Conservation (phyloP, 1,284 basidiomycete genomes). For the Apiotrichum siamense region DNA sequence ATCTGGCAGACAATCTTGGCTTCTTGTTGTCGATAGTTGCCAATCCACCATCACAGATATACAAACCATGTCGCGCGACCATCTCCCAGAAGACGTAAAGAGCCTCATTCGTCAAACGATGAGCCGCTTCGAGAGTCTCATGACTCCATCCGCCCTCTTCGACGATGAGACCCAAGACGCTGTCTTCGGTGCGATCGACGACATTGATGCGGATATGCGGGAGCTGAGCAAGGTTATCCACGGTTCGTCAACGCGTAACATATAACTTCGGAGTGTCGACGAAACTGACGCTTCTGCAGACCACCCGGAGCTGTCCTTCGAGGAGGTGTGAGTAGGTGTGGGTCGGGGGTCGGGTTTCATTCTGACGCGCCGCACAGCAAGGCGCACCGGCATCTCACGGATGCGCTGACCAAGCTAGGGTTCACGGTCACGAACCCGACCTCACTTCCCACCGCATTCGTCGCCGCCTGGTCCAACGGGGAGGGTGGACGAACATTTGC, state of each 20-base stretch:
- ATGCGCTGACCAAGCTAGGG: slow-evolving; percentile 20
- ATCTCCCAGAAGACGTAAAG: slow-evolving; percentile 14
- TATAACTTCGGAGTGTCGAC: neutral
- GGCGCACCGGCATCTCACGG: slow-evolving; percentile 21
- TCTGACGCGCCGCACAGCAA: slow-evolving; percentile 10
- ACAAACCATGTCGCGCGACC: neutral
- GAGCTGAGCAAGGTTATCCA: slow-evolving; percentile 63
- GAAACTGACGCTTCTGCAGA: slow-evolving; percentile 9
- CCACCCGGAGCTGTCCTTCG: slow-evolving; percentile 28
- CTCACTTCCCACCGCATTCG: slow-evolving; percentile 23
- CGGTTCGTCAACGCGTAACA: slow-evolving; percentile 19
- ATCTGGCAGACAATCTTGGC: too few species aligned
- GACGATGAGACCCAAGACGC: slow-evolving; percentile 26
- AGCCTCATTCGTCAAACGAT: slow-evolving; percentile 22
- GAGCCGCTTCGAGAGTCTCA: slow-evolving; percentile 14
- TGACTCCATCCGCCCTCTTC: slow-evolving; percentile 15
- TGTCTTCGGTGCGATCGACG: slow-evolving; percentile 51
- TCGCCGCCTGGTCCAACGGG: slow-evolving; percentile 28
- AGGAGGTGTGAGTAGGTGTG: slow-evolving; percentile 23
- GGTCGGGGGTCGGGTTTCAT: neutral
- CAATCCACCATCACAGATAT: neutral
- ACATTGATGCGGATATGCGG: slow-evolving; percentile 55
- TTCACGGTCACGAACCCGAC: slow-evolving; percentile 26
- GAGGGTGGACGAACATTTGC: slow-evolving; percentile 28
- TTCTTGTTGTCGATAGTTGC: too few species aligned